Evolutionary conservation across 1,284 basidiomycete genomes (phyloP), one percentile per base, ranked within the genome.

Genomic region (Boletus smithii): DNA sequence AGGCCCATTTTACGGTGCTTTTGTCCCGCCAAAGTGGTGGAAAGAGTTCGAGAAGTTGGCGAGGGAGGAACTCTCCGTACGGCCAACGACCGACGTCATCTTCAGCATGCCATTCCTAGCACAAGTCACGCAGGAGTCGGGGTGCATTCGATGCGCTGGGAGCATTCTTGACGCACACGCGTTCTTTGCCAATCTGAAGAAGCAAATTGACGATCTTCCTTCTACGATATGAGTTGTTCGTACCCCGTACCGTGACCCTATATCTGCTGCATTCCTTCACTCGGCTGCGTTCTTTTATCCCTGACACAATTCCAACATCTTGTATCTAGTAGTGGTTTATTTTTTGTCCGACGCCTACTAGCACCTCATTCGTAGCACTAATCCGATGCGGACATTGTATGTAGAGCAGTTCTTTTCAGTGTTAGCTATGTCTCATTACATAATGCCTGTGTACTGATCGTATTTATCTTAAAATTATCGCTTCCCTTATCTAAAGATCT

Each of bases 21-120:
- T 77, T 46, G 69, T 70, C 10, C 70, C 73, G 17, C 85, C 84
- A 22, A 74, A 75, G 60, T 88, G 85, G 85, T 88, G 84, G 84
- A 64, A 63, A 27, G 75, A 78, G 51, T 88, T 77, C 55, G 72
- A 75, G 60, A 71, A 60, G 58, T 61, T 69, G 50, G 85, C 83
- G 34, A 74, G 60, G 57, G 74, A 74, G 58, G 83, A 87, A 58
- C 63, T 87, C 46, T 66, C 68, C 20, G 54, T 63, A 39, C 68
- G 81, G 41, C 85, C 85, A 24, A 76, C 76, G 50, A 74, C 79
- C 20, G 76, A 76, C 22, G 69, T 76, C 33, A 74, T 88, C 32
- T 86, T 87, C 59, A 69, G 71, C 34, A 68, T 81, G 60, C 67
- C 71, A 33, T 88, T 85, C 60, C 57, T 88, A 42, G 76, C 78